Base-by-base conservation (phyloP, 1,284 basidiomycete genomes). In the Volvariella surrecta region DNA sequence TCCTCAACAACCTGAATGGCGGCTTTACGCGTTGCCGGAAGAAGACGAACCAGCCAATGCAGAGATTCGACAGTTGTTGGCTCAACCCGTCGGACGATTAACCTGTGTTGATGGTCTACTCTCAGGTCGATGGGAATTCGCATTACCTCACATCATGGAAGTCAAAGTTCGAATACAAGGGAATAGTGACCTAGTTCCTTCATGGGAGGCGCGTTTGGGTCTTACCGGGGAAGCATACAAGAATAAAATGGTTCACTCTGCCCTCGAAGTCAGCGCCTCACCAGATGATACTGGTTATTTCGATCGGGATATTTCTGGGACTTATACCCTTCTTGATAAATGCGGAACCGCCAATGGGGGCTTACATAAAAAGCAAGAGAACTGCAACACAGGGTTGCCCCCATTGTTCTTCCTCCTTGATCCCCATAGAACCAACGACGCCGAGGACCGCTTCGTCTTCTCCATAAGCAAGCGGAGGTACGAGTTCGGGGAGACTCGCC, bases 341-440 rank as follows among this genome's bases (percentile, higher is more conserved):
- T 97, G 93, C 49, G 93, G 93, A 1, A 92, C 90, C 0, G 90
- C 94, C 1, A 90, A 88, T 57, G 74, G 75, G 19, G 86, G 88
- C n/a, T 68, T 97, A 31, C 91, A 96, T 62, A 80, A 77, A 60
- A 82, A 77, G 48, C 58, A 68, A 24, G 61, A 62, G 3, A 50
- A 59, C 0, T 65, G 65, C 9, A 76, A 81, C 16, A 52, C 45
- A 0, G 56, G 59, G 3, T 61, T 80, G 18, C 78, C 86, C 0
- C 74, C 79, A 0, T 55, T 95, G 7, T 95, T 83, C 67, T 69
- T 96, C 66, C 75, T 94, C 57, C 70, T 93, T 35, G 89, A 95
- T 56, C 89, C 92, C 6, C 80, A 84, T 32, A 75, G 90, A 0
- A 89, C 81, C 32, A 85, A 86, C 9, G 79, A 84, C 43, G 66